Evolutionary conservation across 768 basidiomycete species (phyloP).

Genomic region (Serendipita sp.): DNA sequence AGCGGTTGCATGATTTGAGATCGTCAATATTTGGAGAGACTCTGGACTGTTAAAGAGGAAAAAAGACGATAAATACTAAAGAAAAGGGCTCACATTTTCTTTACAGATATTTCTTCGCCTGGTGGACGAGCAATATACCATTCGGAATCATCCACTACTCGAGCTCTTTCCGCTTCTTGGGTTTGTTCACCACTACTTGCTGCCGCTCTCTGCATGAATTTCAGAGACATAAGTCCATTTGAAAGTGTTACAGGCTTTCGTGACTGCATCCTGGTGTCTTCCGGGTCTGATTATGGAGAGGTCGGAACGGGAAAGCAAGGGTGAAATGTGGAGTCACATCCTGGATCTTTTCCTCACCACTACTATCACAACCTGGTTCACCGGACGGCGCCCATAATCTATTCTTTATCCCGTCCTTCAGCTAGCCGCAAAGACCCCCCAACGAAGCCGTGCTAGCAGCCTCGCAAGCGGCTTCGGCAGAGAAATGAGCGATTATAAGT

Average conservation of each 20-base stretch:
- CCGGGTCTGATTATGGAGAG: no score
- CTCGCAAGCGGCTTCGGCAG: no score
- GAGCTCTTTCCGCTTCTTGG: background rate
- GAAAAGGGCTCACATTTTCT: background rate
- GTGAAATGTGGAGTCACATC: no score
- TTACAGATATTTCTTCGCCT: background rate
- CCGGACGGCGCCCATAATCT: no score
- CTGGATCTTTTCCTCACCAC: no score
- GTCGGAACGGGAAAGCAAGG: no score
- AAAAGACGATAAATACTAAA: background rate
- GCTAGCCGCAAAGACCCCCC: no score
- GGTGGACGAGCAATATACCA: background rate
- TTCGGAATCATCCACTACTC: background rate
- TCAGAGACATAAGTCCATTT: background rate
- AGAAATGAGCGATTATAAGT: slow-evolving; percentile 35
- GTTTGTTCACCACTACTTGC: background rate
- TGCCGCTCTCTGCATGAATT: background rate
- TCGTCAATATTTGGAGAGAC: no score
- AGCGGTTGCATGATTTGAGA: background rate
- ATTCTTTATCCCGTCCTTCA: no score
- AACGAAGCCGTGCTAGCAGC: no score
- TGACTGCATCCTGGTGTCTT: background rate
- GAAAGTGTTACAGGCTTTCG: background rate
- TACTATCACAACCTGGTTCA: no score
- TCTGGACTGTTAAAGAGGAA: background rate